Percentiles rank a stretch among this genome's conserved stretches.
phyloP scores from a whole-genome alignment of 768 basidiomycete genomes.

The Termitomyces sp. region DNA sequence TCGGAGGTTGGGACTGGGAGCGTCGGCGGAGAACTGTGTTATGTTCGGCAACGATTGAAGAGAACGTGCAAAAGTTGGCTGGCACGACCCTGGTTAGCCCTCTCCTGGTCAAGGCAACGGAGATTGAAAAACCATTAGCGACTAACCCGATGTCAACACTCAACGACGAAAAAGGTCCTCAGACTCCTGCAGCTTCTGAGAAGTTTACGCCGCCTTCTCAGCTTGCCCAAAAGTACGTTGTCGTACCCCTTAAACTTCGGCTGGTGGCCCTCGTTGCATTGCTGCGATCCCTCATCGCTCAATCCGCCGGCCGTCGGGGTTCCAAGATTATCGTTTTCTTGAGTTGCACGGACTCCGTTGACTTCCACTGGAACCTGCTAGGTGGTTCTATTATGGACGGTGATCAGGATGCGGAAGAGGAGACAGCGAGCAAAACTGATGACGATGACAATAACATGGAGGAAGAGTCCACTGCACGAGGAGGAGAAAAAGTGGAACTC shows the following conservation, averaged over 20 bases:
- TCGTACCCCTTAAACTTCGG: slow-evolving; percentile 91
- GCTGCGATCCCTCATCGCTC: slow-evolving; percentile 71
- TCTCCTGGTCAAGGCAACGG: slow-evolving; percentile 74
- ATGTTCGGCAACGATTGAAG: slow-evolving; percentile 94
- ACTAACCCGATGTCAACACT: slow-evolving; percentile 10
- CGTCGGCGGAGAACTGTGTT: slow-evolving; percentile 77
- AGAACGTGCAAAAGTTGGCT: slow-evolving; percentile 91
- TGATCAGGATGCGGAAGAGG: slow-evolving; percentile 19
- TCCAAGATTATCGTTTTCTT: slow-evolving; percentile 91
- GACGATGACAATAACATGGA: slow-evolving; percentile 16
- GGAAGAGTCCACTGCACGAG: slow-evolving; percentile 16
- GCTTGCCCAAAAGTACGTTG: slow-evolving; percentile 83
- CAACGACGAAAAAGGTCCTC: slow-evolving; percentile 12
- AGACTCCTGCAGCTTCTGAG: slow-evolving; percentile 25
- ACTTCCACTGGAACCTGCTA: slow-evolving; percentile 89
- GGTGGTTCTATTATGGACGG: slow-evolving; percentile 65
- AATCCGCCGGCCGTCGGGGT: slow-evolving; percentile 44
- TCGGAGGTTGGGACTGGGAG: slow-evolving; percentile 85
- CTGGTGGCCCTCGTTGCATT: slow-evolving; percentile 86
- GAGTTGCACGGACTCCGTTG: slow-evolving; percentile 96
- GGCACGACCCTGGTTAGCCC: slow-evolving; percentile 77
- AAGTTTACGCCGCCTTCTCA: slow-evolving; percentile 94
- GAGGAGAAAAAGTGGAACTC: slow-evolving; percentile 45
- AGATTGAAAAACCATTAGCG: slow-evolving; percentile 32
- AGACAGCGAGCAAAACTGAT: slow-evolving; percentile 17